Evolutionary conservation across 78 protist species (phyloP), one percentile per base, ranked within the genome.

Genomic region (Capsaspora owczarzaki): DNA sequence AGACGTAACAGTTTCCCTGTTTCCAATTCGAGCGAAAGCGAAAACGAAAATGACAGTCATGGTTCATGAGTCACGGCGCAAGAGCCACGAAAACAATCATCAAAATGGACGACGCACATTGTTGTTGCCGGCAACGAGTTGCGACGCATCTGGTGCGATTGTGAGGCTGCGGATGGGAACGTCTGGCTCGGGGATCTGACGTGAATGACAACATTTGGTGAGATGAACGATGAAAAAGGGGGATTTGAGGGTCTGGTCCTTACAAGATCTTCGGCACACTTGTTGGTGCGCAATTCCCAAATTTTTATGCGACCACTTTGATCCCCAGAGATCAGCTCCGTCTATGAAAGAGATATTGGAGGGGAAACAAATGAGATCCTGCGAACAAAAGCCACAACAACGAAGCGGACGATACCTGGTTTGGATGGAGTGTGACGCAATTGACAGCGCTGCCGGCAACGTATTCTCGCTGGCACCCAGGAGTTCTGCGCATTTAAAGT

Each of bases 341-440:
- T 89, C 84, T 86, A 46, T 12, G 51, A 12, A 12, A 12, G 27
- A 71, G 63, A 25, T 68, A 75, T 40, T 43, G 14, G 12, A 72
- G 43, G 1, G 5, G 1, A 27, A 46, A n/a, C 38, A 10, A 31
- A 47, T 60, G 29, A 35, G 33, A 20, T 40, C 19, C 61, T 37
- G 71, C 68, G 35, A 29, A 23, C 37, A 49, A 49, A 10, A 49
- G 16, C 56, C 10, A 49, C 10, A 49, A 49, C 56, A 20, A 16
- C n/a, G n/a, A 43, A 43, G 5, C 46, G n/a, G 49, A 25, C 43
- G 23, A 16, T 0, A 69, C 82, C 88, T 92, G 97, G 69, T 95
- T 94, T n/a, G 97, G 96, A 70, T 94, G 94, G 38, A 96, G 84
- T 0, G 69, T 91, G 5, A 85, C 94, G 31, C 82, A 63, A 76